phyloP scores from a whole-genome alignment of 148 eudicot genomes.

The Camellia sinensis region DNA sequence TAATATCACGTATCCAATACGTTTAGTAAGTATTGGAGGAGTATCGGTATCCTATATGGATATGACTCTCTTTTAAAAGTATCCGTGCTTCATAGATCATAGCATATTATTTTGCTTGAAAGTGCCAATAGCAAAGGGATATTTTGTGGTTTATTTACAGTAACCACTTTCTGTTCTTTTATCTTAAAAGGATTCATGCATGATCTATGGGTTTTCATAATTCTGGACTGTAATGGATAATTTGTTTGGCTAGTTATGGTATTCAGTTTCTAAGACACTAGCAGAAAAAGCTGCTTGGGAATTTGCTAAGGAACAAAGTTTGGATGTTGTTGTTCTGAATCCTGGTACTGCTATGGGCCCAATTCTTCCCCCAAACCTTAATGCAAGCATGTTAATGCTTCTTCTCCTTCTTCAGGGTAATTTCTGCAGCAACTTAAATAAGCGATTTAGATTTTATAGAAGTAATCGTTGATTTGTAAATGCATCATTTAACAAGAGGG shows the following conservation, averaged over 20 bases:
- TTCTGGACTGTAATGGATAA: no score
- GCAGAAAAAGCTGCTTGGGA: conserved; percentile 96
- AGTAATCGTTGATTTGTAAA: not conserved
- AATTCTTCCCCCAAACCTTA: conserved; percentile 63
- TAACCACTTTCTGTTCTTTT: no score
- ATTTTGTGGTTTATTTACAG: no score
- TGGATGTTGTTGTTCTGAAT: conserved; percentile 82
- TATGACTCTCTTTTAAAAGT: no score
- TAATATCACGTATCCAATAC: no score
- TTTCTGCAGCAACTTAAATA: not conserved
- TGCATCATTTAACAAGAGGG: not conserved
- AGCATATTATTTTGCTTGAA: no score
- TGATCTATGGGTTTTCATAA: no score
- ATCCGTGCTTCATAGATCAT: no score
- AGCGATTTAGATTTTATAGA: not conserved
- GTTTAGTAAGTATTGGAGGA: no score
- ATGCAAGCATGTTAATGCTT: conserved; percentile 83
- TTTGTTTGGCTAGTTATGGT: conserved; percentile 56
- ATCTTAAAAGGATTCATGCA: no score
- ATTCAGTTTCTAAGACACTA: conserved; percentile 70
- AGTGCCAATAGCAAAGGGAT: no score
- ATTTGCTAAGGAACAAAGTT: conserved; percentile 60
- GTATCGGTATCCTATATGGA: no score
- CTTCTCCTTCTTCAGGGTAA: conserved; percentile 83
- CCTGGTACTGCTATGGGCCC: conserved; percentile 96